A percentile compares a stretch with the other conserved stretches of the same genome.
Conservation (phyloP, 2,329 filamentous ascomycete genomes). For the Amesomyces nigricolor region DNA sequence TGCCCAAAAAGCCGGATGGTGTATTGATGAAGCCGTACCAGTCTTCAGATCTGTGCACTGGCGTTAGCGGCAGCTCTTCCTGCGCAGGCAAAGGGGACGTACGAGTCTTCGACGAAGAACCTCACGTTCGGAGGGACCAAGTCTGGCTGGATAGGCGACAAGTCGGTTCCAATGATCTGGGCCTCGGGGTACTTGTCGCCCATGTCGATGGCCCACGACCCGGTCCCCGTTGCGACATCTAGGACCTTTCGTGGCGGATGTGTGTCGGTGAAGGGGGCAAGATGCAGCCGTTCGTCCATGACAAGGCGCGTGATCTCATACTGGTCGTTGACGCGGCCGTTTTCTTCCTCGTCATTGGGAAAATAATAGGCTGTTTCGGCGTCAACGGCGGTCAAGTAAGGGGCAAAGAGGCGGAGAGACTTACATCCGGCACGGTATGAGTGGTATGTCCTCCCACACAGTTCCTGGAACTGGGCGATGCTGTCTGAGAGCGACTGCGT, state of each 20-base stretch:
- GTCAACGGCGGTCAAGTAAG: background rate
- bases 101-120: constrained; percentile 66
- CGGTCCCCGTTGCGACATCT: constrained; percentile 45
- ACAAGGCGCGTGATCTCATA: constrained; percentile 30
- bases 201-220: constrained; percentile 65
- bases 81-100: constrained; percentile 13
- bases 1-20: background rate
- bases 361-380: constrained; percentile 31
- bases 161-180: constrained; percentile 57
- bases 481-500: constrained; percentile 30
- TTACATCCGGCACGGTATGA: constrained; percentile 30
- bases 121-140: constrained; percentile 66
- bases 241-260: constrained; percentile 30
- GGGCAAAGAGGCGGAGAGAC: constrained; percentile 7
- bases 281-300: constrained; percentile 30
- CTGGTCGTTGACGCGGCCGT: constrained; percentile 30
- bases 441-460: constrained; percentile 33
- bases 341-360: constrained; percentile 32
- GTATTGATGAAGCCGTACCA: constrained; percentile 48
- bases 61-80: constrained; percentile 1
- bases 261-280: constrained; percentile 28
- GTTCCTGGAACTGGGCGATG: constrained; percentile 27
- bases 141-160: constrained; percentile 61
- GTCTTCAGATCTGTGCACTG: constrained; percentile 36
- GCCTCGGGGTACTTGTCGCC: constrained; percentile 55